Percentiles rank a stretch among this genome's conserved stretches.
phyloP scores from a whole-genome alignment of 768 basidiomycete genomes.

The Suillus occidentalis region DNA sequence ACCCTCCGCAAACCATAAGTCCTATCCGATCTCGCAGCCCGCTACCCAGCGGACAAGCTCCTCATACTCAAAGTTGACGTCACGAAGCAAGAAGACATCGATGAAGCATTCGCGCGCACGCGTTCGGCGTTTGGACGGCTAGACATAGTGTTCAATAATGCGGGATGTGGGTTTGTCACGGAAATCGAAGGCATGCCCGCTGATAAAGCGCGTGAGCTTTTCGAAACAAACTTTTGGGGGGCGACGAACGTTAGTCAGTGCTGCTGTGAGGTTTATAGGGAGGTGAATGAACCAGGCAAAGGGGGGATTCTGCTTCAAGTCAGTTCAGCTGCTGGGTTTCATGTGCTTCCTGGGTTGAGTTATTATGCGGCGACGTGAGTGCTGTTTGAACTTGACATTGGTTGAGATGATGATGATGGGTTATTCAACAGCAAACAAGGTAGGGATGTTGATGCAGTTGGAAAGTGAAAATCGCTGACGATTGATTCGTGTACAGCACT shows the following conservation, averaged over 20 bases:
- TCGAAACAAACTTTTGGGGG: neutral
- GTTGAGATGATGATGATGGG: neutral
- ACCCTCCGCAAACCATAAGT: neutral
- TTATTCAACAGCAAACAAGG: neutral
- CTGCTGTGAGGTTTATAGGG: neutral
- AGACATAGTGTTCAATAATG: neutral
- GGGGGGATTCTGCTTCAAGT: neutral
- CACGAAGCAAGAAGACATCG: neutral
- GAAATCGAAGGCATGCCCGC: neutral
- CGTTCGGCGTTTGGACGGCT: neutral
- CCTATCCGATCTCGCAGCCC: neutral
- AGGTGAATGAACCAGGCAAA: neutral
- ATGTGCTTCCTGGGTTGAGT: neutral
- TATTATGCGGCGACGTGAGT: neutral
- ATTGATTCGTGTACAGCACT: neutral
- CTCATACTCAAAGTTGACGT: neutral
- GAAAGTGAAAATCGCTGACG: neutral
- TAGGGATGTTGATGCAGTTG: neutral
- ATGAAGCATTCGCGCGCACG: neutral
- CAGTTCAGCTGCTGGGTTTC: neutral
- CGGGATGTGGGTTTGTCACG: neutral
- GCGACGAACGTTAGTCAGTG: neutral
- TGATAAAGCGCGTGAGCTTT: neutral
- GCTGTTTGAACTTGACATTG: neutral
- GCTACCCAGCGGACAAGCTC: neutral